A percentile compares a stretch with the other conserved stretches of the same genome.
phyloP scores from a whole-genome alignment of 1,139 yeast species.

The Meyerozyma smithsonii region DNA sequence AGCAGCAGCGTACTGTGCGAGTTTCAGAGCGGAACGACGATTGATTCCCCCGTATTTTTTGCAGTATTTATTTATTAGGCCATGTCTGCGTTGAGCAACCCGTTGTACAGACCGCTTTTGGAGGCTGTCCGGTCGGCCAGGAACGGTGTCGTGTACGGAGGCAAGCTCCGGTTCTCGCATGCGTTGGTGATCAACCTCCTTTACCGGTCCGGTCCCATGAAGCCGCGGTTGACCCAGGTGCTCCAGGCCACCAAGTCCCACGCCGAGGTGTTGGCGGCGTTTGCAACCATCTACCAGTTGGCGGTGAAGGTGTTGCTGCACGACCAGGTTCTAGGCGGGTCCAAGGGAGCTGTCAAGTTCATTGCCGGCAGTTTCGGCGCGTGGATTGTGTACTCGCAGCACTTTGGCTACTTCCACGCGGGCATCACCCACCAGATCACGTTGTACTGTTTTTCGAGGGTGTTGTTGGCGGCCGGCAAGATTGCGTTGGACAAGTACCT shows the following conservation, averaged over 20 bases:
- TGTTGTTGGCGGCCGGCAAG: slow-evolving; percentile 50
- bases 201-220: slow-evolving; percentile 46
- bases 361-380: slow-evolving; percentile 65
- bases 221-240: slow-evolving; percentile 46
- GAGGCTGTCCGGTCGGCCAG: slow-evolving; percentile 39
- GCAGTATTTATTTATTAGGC: not conserved
- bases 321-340: slow-evolving; percentile 33
- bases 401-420: slow-evolving; percentile 39
- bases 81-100: slow-evolving; percentile 11
- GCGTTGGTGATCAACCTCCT: slow-evolving; percentile 61
- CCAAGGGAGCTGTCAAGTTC: slow-evolving; percentile 38
- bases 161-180: slow-evolving; percentile 68
- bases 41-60: not conserved
- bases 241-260: slow-evolving; percentile 59
- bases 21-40: not conserved
- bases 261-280: slow-evolving; percentile 61
- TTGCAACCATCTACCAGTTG: slow-evolving; percentile 59
- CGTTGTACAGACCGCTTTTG: slow-evolving; percentile 30
- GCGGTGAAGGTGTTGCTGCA: slow-evolving; percentile 26
- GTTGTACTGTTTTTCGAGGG: slow-evolving; percentile 57
- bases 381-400: slow-evolving; percentile 61
- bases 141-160: slow-evolving; percentile 66
- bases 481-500: slow-evolving; percentile 37
- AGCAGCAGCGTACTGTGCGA: no score
- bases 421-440: slow-evolving; percentile 58